Base-by-base conservation (phyloP, 1,284 basidiomycete species). In the Psilocybe mexicana region DNA sequence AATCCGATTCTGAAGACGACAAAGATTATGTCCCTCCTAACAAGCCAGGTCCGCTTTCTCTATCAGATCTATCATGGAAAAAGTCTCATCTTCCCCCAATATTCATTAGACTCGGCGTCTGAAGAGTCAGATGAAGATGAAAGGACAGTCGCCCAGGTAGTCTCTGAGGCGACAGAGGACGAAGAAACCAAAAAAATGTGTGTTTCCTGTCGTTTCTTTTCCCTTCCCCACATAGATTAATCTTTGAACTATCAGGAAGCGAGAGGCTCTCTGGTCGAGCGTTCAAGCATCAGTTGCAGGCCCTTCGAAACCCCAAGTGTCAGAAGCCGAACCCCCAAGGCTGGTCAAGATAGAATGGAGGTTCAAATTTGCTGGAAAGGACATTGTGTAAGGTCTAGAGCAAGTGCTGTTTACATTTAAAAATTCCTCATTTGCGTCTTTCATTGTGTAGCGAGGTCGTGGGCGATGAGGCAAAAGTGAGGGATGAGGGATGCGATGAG, bases 331-430 rank as follows among this genome's bases (percentile, higher is more conserved):
- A 40, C 28, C 68, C 10, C 64, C 63, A 61, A 79, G 76, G 55
- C 76, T 76, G 63, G 78, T 93, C 44, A 88, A 85, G 69, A 75
- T 93, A 47, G 79, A 85, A 67, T 89, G 85, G 67, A 79, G 76
- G 49, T 88, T 85, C 69, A 71, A 82, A 35, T 93, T 88, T 65
- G 91, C 90, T 1, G 90, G 91, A 23, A 86, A 92, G 63, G 81
- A 86, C 36, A 77, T 88, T 48, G 74, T 77, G 91, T 91, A 70
- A 68, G 88, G n/a, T 10, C 25, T 25, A 26, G 24, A 14, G 10
- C 8, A 23, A 18, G 1, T 18, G 18, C 10, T 24, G 24, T 11
- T 23, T 45, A 7, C 7, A 43, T 55, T 14, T 5, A 35, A 11
- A 28, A 23, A 24, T 53, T 49, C n/a, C 48, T 43, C 64, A 70